Evolutionary conservation across 805 yeast genomes (phyloP), one percentile per base, ranked within the genome.

Genomic region (Candida manassasensis): DNA sequence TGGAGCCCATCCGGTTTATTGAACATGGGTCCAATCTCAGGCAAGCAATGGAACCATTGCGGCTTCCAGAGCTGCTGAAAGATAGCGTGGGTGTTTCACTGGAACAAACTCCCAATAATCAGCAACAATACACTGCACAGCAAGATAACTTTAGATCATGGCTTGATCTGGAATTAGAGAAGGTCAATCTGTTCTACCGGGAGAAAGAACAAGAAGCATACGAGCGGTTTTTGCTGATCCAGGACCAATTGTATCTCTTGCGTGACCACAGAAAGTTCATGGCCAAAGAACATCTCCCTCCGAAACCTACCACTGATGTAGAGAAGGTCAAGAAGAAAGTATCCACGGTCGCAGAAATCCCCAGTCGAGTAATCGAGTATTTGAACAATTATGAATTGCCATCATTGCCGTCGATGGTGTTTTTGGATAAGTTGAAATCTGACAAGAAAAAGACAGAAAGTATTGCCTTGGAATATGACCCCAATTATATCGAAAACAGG

Each of bases 191-290:
- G 0, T 86, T 86, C 49, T 86, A 73, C 53, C 63, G 53, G 29
- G 75, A 70, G 19, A 76, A 71, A 44, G 94, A 84, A 47, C 63
- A 67, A 19, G 81, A 75, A 16, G 77, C 75, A 1, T 66, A 76
- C 29, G 75, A 74, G 38, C 63, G 90, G 38, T 81, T 72, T 44
- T 54, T 77, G 9, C 49, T 80, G 3, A 50, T 86, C 15, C 84
- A 82, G 50, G 84, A 76, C 45, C 95, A 86, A 54, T 52, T 87
- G 29, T 71, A 70, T 38, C 81, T 79, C 46, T 52, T 83, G 37
- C 67, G 75, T 29, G 81, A 79, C 29, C 84, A 79, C 38, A 67
- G 61, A 38, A 29, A 35, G 1, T 35, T 42, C 15, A 32, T 50
- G 11, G 8, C 44, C 21, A 19, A 19, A 9, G 9, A 18, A 15